Base-by-base conservation (phyloP, 2,329 filamentous ascomycete genomes). In the Taxawa tesnikishii region DNA sequence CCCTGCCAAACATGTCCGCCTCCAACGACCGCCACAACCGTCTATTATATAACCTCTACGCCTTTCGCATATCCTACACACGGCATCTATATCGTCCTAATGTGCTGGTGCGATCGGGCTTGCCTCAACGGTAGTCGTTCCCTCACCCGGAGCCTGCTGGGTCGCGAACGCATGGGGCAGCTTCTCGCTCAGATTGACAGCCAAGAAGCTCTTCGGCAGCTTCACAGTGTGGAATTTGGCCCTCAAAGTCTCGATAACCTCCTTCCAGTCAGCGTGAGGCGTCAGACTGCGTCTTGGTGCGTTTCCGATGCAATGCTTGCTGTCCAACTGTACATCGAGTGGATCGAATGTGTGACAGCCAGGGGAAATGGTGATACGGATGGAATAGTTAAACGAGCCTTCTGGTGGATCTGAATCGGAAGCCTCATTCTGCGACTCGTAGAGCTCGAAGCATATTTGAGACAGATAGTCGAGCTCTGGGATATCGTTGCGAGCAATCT, bases 261-360 rank as follows among this genome's bases (percentile, higher is more conserved):
- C 75, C 59, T 92, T 88, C 88, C 90, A 98, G 55, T 98, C 83
- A 23, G 77, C 76, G 58, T 98, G 92, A 3, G 83, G 73, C 3
- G 88, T 96, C 47, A 98, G 62, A 51, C 83, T 92, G 40, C 90
- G 71, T 41, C 87, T 70, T n/a, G 84, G 85, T 5, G 88, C 84
- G 53, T 83, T 93, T 25, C 88, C 87, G 47, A 98, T 98, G 55
- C 85, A 92, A 55, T 98, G 90, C 47, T 90, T 83, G 46, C 83
- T 90, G 56, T 98, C 90, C 16, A 98, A 74, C 62, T 94, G 85
- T 43, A 98, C 87, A 53, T 98, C 88, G 16, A 98, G 68, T 4
- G 90, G 90, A 56, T 96, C 90, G 54, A 88, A 93, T 9, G 92
- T 87, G 57, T 98, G 90, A 50, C 88, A 96, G 8, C 90, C 90